These are phyloP conservation scores for Achaetomiella virescens DNA, from an alignment of 495 filamentous ascomycete genomes.

Conservation along the genomic window DNA sequence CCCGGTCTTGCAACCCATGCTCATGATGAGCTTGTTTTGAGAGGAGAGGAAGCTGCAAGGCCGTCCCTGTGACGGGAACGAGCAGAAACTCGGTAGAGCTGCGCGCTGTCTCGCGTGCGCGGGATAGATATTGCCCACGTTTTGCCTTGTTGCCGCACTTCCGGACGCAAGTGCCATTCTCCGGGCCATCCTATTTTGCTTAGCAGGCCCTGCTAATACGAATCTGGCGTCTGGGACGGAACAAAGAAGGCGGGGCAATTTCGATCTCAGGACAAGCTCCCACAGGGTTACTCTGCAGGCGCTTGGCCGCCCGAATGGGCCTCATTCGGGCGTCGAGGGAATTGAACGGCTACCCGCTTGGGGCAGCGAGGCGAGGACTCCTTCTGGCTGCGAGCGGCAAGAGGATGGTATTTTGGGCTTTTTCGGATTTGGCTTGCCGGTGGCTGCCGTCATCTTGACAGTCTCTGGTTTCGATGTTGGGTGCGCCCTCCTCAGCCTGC, in stretches of 20 bases:
- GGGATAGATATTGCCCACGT: conserved; percentile 14
- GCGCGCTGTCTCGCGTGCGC: conserved; percentile 1
- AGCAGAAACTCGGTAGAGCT: neutral
- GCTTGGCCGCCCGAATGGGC: conserved; percentile 27
- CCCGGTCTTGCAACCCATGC: neutral
- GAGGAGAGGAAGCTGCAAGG: neutral
- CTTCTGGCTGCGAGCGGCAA: conserved; percentile 14
- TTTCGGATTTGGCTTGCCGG: conserved; percentile 5
- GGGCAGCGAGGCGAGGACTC: conserved; percentile 20
- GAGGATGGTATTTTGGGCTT: neutral
- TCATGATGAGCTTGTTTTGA: neutral
- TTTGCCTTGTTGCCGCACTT: conserved; percentile 17
- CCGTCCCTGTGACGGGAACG: neutral
- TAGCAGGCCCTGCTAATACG: conserved; percentile 3
- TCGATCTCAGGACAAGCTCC: neutral
- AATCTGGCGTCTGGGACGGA: conserved; percentile 1
- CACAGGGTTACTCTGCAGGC: conserved; percentile 15
- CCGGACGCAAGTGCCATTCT: conserved; percentile 1
- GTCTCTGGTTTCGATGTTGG: no score
- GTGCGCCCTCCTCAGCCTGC: neutral
- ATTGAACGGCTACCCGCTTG: conserved; percentile 2
- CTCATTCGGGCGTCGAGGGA: conserved; percentile 5
- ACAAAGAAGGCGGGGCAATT: conserved; percentile 13
- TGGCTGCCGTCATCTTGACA: neutral
- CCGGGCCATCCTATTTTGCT: conserved; percentile 6